These are phyloP conservation scores for Venturia aucupariae DNA, from an alignment of 2,329 filamentous ascomycete species.

Conservation along the genomic window DNA sequence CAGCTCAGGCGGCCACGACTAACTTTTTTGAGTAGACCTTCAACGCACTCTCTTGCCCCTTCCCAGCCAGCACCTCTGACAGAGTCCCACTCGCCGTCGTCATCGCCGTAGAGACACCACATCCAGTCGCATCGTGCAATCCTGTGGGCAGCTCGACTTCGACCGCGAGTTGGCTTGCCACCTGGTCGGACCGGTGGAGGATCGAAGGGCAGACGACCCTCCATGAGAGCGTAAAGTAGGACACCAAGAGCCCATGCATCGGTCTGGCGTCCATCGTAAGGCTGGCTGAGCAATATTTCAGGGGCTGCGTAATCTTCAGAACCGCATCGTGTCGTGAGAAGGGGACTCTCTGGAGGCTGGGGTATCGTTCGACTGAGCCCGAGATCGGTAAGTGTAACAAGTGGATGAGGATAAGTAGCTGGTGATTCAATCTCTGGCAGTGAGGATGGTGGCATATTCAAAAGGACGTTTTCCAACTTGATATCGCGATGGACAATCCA, in stretches of 20 bases:
- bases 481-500: conserved; percentile 94
- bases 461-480: conserved; percentile 94
- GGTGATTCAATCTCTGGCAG: conserved; percentile 60
- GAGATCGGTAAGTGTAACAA: conserved; percentile 84
- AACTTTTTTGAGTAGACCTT: conserved; percentile 74
- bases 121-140: conserved; percentile 94
- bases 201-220: conserved; percentile 89
- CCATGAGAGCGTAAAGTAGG: conserved; percentile 83
- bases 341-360: conserved; percentile 66
- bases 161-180: conserved; percentile 37
- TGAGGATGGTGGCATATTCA: conserved; percentile 66
- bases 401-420: conserved; percentile 65
- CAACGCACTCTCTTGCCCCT: conserved; percentile 72
- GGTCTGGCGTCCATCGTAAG: conserved; percentile 84
- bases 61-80: conserved; percentile 58
- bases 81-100: conserved; percentile 77
- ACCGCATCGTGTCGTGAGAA: conserved; percentile 87
- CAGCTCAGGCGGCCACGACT: conserved; percentile 65
- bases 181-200: conserved; percentile 69
- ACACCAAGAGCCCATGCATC: conserved; percentile 96
- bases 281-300: conserved; percentile 89
- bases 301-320: conserved; percentile 96
- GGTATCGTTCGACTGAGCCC: conserved; percentile 81
- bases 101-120: conserved; percentile 78
- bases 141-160: conserved; percentile 76